phyloP scores from a whole-genome alignment of 169 alveolate species.

The Blepharisma undulans region DNA sequence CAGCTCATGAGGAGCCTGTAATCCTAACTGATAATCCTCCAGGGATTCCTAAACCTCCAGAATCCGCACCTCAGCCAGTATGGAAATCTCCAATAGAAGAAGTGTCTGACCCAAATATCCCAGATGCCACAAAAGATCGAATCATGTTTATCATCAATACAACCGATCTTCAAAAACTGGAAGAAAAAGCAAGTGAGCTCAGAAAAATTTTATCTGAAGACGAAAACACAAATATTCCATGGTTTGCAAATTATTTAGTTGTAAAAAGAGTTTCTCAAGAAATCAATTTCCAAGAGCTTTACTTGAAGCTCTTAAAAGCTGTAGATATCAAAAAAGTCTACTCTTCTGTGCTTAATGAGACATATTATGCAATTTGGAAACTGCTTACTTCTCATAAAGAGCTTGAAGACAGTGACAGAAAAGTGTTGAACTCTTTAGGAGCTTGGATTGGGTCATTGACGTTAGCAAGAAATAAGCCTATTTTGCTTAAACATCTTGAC shows the following conservation, averaged over 20 bases:
- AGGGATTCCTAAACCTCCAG: neutral
- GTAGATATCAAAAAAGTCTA: slow-evolving; percentile 52
- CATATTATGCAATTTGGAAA: slow-evolving; percentile 49
- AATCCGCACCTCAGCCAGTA: neutral
- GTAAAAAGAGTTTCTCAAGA: slow-evolving; percentile 52
- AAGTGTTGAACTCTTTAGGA: slow-evolving; percentile 63
- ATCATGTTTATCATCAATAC: slow-evolving; percentile 65
- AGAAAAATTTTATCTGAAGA: slow-evolving; percentile 37
- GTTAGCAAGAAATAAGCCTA: slow-evolving; percentile 68
- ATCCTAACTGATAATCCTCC: neutral
- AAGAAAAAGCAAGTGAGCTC: slow-evolving; percentile 67
- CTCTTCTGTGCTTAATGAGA: slow-evolving; percentile 54
- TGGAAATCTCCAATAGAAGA: neutral
- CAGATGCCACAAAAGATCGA: slow-evolving; percentile 51
- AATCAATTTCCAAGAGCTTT: slow-evolving; percentile 49
- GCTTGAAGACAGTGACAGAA: slow-evolving; percentile 57
- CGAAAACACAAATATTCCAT: slow-evolving; percentile 38
- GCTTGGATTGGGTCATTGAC: slow-evolving; percentile 73
- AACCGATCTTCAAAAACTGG: slow-evolving; percentile 53
- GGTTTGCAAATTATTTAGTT: slow-evolving; percentile 64
- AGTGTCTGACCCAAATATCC: neutral
- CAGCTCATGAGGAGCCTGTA: neutral
- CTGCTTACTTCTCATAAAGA: slow-evolving; percentile 40
- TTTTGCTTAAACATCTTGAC: slow-evolving; percentile 67
- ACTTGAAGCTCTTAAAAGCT: slow-evolving; percentile 48